Evolutionary conservation across 2,329 filamentous ascomycete genomes (phyloP).

Genomic region (Helotiales sp.): DNA sequence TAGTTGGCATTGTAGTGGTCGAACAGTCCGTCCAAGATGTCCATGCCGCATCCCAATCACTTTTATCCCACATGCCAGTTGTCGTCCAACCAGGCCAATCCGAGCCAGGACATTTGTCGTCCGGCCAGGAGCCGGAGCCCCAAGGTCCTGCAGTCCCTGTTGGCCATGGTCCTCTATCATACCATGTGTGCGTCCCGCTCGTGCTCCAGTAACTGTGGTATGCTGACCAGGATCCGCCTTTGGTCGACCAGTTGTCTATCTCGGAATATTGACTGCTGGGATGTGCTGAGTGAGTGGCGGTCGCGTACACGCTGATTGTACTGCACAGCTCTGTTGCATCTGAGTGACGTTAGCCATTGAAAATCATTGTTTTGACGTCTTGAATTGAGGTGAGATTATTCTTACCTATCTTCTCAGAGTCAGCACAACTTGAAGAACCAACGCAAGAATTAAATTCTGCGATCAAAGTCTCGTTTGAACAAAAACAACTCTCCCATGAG

Average conservation of each 20-base stretch:
- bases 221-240: not conserved
- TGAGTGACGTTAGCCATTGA: not conserved
- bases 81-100: constrained; percentile 20
- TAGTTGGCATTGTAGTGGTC: constrained; percentile 19
- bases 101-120: constrained; percentile 21
- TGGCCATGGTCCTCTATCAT: constrained; percentile 22
- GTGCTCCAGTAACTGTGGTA: constrained; percentile 2
- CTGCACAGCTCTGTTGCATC: constrained; percentile 4
- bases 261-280: not conserved
- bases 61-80: constrained; percentile 5
- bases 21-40: constrained; percentile 23
- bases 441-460: constrained; percentile 17
- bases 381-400: not conserved
- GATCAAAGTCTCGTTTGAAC: constrained; percentile 9
- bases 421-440: constrained; percentile 16
- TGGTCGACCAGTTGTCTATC: not conserved
- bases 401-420: constrained; percentile 20
- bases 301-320: not conserved
- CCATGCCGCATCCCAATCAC: constrained; percentile 18
- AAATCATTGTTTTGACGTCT: not conserved
- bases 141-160: constrained; percentile 21
- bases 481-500: constrained; percentile 13
- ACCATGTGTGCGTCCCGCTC: not conserved
- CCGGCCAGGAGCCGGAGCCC: constrained; percentile 22
- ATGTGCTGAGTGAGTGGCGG: not conserved